Evolutionary conservation across 2,329 filamentous ascomycete species (phyloP).

Genomic region (Pezicula rhizophila): DNA sequence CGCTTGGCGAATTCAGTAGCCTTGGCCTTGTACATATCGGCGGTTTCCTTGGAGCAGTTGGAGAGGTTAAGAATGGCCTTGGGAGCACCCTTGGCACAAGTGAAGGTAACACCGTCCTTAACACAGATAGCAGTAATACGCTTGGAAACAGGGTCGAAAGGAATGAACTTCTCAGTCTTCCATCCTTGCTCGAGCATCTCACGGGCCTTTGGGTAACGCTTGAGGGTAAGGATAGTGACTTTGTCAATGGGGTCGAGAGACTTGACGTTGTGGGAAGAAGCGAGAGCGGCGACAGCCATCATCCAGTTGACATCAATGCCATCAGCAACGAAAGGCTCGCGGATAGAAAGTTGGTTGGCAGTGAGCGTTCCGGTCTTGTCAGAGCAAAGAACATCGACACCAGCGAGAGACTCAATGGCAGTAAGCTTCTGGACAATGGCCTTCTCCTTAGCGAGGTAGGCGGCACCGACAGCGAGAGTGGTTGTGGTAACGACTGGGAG

Average conservation of each 20-base stretch:
- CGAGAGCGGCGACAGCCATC: constrained; percentile 74
- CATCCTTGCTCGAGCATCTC: constrained; percentile 71
- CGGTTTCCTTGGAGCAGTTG: constrained; percentile 59
- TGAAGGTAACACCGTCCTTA: constrained; percentile 64
- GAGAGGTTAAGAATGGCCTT: constrained; percentile 68
- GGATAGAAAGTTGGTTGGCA: constrained; percentile 69
- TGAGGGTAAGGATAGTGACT: constrained; percentile 69
- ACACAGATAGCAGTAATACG: constrained; percentile 66
- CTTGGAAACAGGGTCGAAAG: constrained; percentile 76
- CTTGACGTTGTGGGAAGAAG: constrained; percentile 74
- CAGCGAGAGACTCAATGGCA: constrained; percentile 69
- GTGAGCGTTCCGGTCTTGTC: constrained; percentile 78
- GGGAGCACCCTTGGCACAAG: constrained; percentile 72
- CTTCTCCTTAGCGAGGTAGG: constrained; percentile 71
- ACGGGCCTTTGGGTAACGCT: constrained; percentile 70
- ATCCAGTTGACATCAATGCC: constrained; percentile 78
- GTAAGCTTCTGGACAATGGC: constrained; percentile 76
- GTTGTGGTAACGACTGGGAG: constrained; percentile 74
- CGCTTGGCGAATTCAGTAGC: constrained; percentile 69
- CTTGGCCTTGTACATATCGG: constrained; percentile 64
- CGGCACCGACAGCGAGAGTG: constrained; percentile 70
- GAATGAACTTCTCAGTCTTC: constrained; percentile 72
- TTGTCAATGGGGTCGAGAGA: constrained; percentile 76
- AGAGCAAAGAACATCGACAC: constrained; percentile 74
- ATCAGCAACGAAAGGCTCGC: constrained; percentile 70